Evolutionary conservation across 1,139 yeast species (phyloP), one percentile per base, ranked within the genome.

Genomic region (Pichia sp.): DNA sequence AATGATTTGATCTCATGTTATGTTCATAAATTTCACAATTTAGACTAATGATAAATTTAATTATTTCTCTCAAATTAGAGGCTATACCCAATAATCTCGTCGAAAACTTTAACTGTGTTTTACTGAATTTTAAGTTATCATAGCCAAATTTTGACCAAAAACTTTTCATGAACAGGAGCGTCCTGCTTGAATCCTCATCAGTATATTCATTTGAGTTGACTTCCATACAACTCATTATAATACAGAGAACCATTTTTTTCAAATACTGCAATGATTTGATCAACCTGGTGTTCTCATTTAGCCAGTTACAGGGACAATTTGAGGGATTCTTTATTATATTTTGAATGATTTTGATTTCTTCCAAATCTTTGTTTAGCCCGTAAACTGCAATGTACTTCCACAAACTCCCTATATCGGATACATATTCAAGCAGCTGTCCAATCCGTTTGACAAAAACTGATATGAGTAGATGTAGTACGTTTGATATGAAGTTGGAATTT

Each of bases 81-180:
- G 49, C 43, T 4, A 52, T 41, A 3, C 52, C 37, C 11, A 50
- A 44, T 11, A 56, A 26, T 33, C 52, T 49, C 2, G 58, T 54
- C 0, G 52, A 40, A 10, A 48, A 36, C 9, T 45, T 36, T 8
- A 48, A 31, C 34, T 38, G 44, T 23, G 32, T 28, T 27, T 33
- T 16, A 23, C 36, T 28, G 34, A 42, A 35, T 11, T 34, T 42
- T 29, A 36, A 27, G 7, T 41, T 36, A 27, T 41, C 42, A 37
- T 40, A 29, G 4, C 44, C 45, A 38, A 48, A 43, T 36, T 40
- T 44, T 7, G 31, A n/a, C 45, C 46, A 45, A 38, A 45, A 48
- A 8, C 34, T 33, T 27, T 35, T 45, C 42, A 43, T 39, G n/a
- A 45, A 45, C 11, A 35, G 9, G 4, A 11, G 11, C 2, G 34